Conservation (phyloP, 2,329 filamentous ascomycete genomes). For the Aspergillus sp. region DNA sequence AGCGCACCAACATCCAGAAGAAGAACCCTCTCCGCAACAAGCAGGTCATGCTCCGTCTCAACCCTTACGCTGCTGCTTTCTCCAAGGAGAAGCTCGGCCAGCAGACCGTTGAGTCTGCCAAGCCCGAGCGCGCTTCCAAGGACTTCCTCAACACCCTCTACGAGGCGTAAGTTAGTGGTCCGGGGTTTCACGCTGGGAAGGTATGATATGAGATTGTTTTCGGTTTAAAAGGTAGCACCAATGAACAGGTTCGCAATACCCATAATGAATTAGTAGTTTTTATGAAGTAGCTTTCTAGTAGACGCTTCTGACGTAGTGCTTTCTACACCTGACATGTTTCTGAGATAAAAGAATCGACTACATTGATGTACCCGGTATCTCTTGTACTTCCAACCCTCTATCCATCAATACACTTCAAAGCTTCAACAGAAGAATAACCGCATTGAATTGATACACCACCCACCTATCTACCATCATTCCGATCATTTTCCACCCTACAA, state of each 20-base stretch:
- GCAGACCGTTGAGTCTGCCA: conserved; percentile 63
- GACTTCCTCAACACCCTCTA: conserved; percentile 56
- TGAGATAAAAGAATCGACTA: too few species aligned
- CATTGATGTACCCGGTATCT: too few species aligned
- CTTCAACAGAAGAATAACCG: too few species aligned
- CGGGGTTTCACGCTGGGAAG: conserved; percentile 20
- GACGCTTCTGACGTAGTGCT: too few species aligned
- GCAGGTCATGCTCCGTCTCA: conserved; percentile 97
- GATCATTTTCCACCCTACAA: too few species aligned
- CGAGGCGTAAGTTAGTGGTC: conserved; percentile 50
- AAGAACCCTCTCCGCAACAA: conserved; percentile 99
- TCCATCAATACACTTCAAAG: too few species aligned
- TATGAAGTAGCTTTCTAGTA: not conserved
- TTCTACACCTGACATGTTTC: too few species aligned
- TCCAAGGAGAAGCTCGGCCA: conserved; percentile 80
- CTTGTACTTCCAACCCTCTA: too few species aligned
- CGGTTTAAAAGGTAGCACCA: conserved; percentile 26
- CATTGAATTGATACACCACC: too few species aligned
- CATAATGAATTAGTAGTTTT: not conserved
- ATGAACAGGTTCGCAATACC: conserved; percentile 20
- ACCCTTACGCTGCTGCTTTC: conserved; percentile 94
- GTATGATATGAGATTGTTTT: conserved; percentile 25
- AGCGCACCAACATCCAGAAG: conserved; percentile 93
- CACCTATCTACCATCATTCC: too few species aligned
- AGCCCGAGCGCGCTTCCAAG: conserved; percentile 59